Conservation (phyloP, 2,329 filamentous ascomycete species). For the Trichoderma sp. region DNA sequence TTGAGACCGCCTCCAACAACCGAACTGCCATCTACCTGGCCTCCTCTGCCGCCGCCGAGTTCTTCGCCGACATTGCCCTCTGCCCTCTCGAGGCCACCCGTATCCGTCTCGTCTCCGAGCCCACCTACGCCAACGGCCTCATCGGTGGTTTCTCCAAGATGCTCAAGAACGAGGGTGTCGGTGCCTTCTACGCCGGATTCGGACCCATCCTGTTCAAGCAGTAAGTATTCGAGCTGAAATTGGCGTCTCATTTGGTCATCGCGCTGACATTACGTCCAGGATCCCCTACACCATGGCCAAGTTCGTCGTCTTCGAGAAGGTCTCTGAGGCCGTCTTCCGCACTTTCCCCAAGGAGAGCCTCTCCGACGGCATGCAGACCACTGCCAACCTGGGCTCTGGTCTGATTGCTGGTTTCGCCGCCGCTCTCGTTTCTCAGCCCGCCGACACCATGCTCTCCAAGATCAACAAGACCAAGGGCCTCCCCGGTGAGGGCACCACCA, state of each 20-base stretch:
- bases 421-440: conserved; percentile 83
- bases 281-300: conserved; percentile 94
- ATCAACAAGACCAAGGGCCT: conserved; percentile 94
- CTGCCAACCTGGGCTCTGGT: conserved; percentile 71
- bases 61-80: conserved; percentile 78
- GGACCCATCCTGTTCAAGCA: conserved; percentile 74
- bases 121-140: conserved; percentile 80
- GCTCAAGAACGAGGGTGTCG: conserved; percentile 76
- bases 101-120: conserved; percentile 89
- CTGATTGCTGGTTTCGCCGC: conserved; percentile 72
- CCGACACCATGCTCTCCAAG: conserved; percentile 92
- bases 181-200: conserved; percentile 89
- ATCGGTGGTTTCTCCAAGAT: conserved; percentile 82
- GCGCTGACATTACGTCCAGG: conserved; percentile 47
- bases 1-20: conserved; percentile 76
- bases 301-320: conserved; percentile 93
- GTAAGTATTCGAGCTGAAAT: conserved; percentile 36
- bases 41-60: conserved; percentile 65
- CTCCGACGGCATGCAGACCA: conserved; percentile 71
- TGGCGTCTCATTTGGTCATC: not conserved
- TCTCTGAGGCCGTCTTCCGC: conserved; percentile 72
- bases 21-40: conserved; percentile 80
- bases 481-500: conserved; percentile 80
- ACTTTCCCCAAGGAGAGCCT: conserved; percentile 70
- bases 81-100: conserved; percentile 92